A percentile compares a stretch with the other conserved stretches of the same genome.
Conservation (phyloP, 345 rosid genomes). For the Populus euphratica region DNA sequence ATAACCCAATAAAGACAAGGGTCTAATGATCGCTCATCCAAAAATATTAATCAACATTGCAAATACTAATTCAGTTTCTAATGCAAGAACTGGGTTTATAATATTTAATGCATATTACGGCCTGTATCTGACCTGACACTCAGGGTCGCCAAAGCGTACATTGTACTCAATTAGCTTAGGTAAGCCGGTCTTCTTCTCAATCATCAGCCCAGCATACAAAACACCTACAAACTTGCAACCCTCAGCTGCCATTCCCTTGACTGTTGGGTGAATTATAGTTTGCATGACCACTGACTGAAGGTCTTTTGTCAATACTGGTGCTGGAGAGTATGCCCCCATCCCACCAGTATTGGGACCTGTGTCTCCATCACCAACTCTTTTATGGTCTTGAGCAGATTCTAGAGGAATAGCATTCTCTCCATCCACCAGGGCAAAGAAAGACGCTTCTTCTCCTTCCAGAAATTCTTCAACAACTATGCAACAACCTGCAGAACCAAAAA, state of each 20-base stretch:
- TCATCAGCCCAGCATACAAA: constrained; percentile 89
- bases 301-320: constrained; percentile 72
- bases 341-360: constrained; percentile 96
- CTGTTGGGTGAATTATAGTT: constrained; percentile 76
- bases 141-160: constrained; percentile 98
- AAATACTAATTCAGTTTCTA: too few relatives aligned
- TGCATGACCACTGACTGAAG: constrained; percentile 74
- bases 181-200: constrained; percentile 83
- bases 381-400: constrained; percentile 96
- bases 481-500: constrained; percentile 86
- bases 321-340: constrained; percentile 97
- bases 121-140: constrained; percentile 69
- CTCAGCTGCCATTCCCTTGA: constrained; percentile 87
- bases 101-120: not conserved
- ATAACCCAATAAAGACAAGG: too few relatives aligned
- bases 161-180: constrained; percentile 97
- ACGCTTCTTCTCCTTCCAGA: constrained; percentile 94
- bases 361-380: constrained; percentile 96
- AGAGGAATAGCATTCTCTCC: constrained; percentile 89
- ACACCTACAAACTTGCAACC: constrained; percentile 94
- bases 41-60: too few relatives aligned
- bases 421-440: constrained; percentile 88
- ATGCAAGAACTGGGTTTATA: too few relatives aligned
- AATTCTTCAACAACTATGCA: constrained; percentile 72
- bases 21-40: too few relatives aligned